Percentiles rank a stretch among this genome's conserved stretches.
These are phyloP conservation scores for Annulohypoxylon maeteangense DNA, from an alignment of 495 filamentous ascomycete genomes.

Conservation along the genomic window DNA sequence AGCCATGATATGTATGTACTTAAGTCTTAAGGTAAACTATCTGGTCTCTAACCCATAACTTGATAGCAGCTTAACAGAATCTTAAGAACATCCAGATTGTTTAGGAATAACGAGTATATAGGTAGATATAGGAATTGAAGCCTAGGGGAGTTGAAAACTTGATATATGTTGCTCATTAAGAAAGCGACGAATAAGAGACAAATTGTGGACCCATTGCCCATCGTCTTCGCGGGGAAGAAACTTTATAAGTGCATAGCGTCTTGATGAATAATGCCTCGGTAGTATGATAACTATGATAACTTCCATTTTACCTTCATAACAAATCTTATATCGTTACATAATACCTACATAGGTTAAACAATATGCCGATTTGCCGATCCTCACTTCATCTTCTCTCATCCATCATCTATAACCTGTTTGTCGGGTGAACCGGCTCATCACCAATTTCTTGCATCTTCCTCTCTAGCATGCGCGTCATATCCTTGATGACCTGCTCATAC, in stretches of 20 bases:
- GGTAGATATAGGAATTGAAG: too few species aligned
- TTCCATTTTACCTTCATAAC: background rate
- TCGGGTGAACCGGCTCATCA: conserved; percentile 53
- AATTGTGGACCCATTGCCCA: too few species aligned
- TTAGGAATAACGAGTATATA: too few species aligned
- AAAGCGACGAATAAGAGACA: too few species aligned
- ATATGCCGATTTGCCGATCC: too few species aligned
- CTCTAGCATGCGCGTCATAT: conserved; percentile 53
- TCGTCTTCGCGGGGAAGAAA: background rate
- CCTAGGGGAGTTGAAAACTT: too few species aligned
- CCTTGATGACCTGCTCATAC: conserved; percentile 48
- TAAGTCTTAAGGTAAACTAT: too few species aligned
- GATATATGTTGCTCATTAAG: too few species aligned
- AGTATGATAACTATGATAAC: background rate
- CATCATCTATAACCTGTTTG: conserved; percentile 1
- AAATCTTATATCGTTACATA: background rate
- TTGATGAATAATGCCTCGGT: background rate
- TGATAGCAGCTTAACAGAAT: too few species aligned
- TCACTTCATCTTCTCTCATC: too few species aligned
- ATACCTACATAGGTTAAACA: background rate
- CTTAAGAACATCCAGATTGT: too few species aligned
- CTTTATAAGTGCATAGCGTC: background rate
- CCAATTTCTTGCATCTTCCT: conserved; percentile 58
- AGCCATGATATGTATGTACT: too few species aligned
- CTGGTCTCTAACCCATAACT: background rate